Evolutionary conservation across 768 basidiomycete species (phyloP).

Genomic region (Tricholoma matsutake): DNA sequence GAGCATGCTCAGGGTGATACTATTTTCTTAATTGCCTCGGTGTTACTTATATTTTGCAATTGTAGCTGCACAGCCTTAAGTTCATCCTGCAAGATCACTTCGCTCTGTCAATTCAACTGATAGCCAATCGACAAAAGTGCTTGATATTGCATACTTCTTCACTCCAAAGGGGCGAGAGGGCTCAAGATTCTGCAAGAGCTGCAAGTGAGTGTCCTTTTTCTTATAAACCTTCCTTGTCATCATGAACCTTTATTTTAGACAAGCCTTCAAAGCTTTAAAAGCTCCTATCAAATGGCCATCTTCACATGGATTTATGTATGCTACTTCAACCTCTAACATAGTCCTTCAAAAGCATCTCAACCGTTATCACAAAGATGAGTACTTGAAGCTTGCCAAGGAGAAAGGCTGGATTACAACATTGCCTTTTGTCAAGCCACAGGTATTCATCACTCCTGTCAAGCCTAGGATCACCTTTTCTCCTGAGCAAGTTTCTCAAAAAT

Average conservation of each 20-base stretch:
- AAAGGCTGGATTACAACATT: not conserved
- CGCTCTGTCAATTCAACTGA: no score
- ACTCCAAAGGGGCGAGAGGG: no score
- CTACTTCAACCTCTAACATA: no score
- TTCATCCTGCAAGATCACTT: no score
- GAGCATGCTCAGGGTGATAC: not conserved
- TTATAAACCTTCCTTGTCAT: not conserved
- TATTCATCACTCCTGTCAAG: not conserved
- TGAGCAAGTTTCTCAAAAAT: not conserved
- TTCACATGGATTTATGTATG: no score
- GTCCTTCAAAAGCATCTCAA: not conserved
- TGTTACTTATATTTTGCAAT: not conserved
- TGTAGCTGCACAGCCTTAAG: no score
- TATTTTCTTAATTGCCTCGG: no score
- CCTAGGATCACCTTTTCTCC: not conserved
- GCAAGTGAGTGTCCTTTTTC: not conserved
- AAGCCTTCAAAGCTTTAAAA: no score
- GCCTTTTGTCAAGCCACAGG: not conserved
- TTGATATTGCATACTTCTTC: no score
- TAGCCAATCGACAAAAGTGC: no score
- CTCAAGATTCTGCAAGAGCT: not conserved
- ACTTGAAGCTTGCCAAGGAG: not conserved
- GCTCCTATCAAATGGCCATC: no score
- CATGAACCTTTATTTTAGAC: no score
- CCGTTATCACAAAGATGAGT: not conserved